phyloP scores from a whole-genome alignment of 2,329 filamentous ascomycete genomes.

The Aspergillus aculeatus region DNA sequence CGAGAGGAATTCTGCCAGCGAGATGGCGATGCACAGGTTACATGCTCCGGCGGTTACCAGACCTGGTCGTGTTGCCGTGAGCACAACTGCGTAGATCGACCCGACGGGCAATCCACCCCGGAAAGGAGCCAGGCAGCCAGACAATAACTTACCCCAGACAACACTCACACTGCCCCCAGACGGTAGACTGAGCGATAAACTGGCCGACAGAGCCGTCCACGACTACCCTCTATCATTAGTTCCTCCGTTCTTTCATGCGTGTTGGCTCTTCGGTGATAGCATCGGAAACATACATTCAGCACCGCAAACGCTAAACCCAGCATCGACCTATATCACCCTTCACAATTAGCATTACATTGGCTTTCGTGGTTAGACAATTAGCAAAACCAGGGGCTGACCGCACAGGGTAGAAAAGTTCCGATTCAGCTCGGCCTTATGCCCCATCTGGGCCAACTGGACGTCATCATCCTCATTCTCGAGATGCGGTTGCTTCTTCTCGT shows the following conservation, averaged over 20 bases:
- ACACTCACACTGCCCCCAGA: conserved; percentile 71
- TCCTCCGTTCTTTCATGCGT: too few relatives aligned
- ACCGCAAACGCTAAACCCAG: conserved; percentile 62
- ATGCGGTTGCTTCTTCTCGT: neutral
- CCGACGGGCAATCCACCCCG: too few relatives aligned
- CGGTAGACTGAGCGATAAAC: conserved; percentile 61
- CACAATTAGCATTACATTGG: too few relatives aligned
- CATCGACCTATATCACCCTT: conserved; percentile 47
- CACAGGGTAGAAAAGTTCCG: conserved; percentile 56
- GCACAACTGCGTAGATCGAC: neutral
- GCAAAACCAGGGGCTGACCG: neutral
- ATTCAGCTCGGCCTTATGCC: conserved; percentile 57
- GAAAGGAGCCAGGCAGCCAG: neutral
- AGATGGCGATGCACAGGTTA: conserved; percentile 67
- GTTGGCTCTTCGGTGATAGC: too few relatives aligned
- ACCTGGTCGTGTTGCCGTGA: conserved; percentile 19
- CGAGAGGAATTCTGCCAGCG: conserved; percentile 68
- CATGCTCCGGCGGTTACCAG: conserved; percentile 63
- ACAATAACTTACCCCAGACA: conserved; percentile 61
- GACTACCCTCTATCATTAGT: conserved; percentile 32
- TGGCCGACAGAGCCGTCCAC: conserved; percentile 61
- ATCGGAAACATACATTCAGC: conserved; percentile 45
- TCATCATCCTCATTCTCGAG: conserved; percentile 32
- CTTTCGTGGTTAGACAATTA: too few relatives aligned
- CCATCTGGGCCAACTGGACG: conserved; percentile 50